These are phyloP conservation scores for Trichoderma sp. DNA, from an alignment of 2,329 filamentous ascomycete species.

Conservation along the genomic window DNA sequence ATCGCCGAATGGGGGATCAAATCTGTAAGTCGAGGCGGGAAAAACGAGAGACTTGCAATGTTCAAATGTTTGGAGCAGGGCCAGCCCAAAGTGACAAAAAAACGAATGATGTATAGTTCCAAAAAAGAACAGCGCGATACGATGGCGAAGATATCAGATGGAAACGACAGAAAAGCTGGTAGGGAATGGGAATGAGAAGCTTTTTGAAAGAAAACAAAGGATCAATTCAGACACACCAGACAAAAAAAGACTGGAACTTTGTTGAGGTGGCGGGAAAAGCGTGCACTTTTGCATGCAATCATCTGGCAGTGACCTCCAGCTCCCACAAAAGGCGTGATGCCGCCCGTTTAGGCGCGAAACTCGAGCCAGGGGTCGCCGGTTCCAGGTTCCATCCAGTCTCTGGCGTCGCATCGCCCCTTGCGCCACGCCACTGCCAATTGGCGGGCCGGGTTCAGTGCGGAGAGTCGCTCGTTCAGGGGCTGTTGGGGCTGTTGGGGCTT, in stretches of 20 bases:
- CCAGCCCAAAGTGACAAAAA: not conserved
- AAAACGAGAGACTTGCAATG: not conserved
- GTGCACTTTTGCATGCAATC: not conserved
- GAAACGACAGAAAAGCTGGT: not conserved
- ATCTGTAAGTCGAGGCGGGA: not conserved
- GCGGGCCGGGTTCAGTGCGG: not conserved
- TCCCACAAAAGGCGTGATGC: not conserved
- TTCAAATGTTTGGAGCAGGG: not conserved
- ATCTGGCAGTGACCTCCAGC: not conserved
- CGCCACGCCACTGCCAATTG: conserved; percentile 1
- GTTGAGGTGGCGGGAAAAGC: not conserved
- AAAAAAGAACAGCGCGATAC: not conserved
- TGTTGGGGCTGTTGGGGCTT: not conserved
- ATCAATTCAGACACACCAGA: not conserved
- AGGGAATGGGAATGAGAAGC: not conserved
- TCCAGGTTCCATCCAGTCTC: not conserved
- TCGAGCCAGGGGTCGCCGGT: not conserved
- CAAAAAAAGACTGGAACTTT: not conserved
- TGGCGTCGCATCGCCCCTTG: conserved; percentile 10
- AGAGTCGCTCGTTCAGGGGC: conserved; percentile 5
- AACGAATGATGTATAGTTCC: not conserved
- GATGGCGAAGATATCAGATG: not conserved
- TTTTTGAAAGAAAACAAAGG: not conserved
- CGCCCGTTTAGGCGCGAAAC: conserved; percentile 9
- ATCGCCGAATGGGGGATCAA: not conserved